Evolutionary conservation across 306 rosid genomes (phyloP), one percentile per base, ranked within the genome.

Genomic region (Castanospermum australe): DNA sequence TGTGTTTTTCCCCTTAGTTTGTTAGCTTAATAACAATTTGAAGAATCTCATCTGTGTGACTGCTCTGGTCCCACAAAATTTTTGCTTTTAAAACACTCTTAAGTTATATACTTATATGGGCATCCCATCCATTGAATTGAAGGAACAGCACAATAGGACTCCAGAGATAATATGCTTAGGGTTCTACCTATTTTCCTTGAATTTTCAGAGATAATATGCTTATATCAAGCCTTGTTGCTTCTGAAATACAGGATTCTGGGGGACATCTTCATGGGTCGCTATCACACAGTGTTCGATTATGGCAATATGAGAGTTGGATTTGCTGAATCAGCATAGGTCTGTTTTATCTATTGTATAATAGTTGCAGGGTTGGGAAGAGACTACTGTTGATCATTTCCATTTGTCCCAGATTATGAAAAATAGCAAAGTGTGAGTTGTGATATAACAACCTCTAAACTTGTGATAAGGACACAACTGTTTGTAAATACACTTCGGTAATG

Each of bases 231-330:
- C 17, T 42, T 69, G 21, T 32, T 52, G 47, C 41, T 21, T 22
- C 18, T 63, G 13, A 13, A 54, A 32, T 14, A 41, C 73, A 64
- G 79, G 82, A 76, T 81, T 81, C 64, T 81, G 35, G 76, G 79
- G 30, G 86, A 82, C 61, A 66, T 67, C 36, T 74, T 88, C 72
- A 86, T 88, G 88, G 88, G 92, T 45, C 81, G 81, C 35, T 88
- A 85, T 76, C 88, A 88, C 86, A 85, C 91, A 0, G 88, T 88
- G 77, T 88, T 88, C 32, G 79, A 88, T 79, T 81, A 83, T 42
- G 88, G 89, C 12, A 86, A 86, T 25, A 32, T 42, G 73, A 71
- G 81, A 60, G 83, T 86, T 71, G 92, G 92, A 54, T 88, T 88
- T 38, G 92, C 92, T 28, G 86, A 81, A 78, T 83, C 92, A 57